phyloP scores from a whole-genome alignment of 805 yeast species.

The Schwanniomyces sp. region DNA sequence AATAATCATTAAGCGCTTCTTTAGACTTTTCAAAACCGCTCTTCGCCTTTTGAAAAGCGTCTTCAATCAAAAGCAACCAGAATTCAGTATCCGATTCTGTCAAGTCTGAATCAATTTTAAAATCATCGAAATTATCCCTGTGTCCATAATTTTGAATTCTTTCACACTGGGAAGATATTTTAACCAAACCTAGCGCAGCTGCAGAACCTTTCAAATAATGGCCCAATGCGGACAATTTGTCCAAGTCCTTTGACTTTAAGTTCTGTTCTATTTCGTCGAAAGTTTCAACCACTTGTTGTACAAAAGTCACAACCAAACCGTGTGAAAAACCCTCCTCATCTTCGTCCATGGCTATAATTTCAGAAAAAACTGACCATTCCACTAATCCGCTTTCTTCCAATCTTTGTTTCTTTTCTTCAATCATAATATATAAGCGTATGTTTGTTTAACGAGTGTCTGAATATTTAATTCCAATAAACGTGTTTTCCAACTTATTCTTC shows the following conservation, averaged over 20 bases:
- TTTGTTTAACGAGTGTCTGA: conserved; percentile 1
- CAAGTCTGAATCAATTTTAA: conserved; percentile 13
- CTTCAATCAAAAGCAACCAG: conserved; percentile 47
- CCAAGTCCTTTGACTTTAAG: conserved; percentile 48
- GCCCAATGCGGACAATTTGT: conserved; percentile 70
- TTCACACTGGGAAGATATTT: conserved; percentile 86
- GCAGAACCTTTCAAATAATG: conserved; percentile 96
- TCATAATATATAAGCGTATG: conserved; percentile 5
- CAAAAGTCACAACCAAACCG: conserved; percentile 76
- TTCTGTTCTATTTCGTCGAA: conserved; percentile 67
- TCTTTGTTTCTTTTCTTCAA: conserved; percentile 17
- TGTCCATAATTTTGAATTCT: conserved; percentile 89
- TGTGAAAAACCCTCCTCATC: conserved; percentile 90
- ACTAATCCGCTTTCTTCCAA: conserved; percentile 62
- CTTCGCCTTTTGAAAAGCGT: conserved; percentile 54
- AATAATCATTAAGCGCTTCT: conserved; percentile 51
- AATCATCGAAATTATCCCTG: conserved; percentile 40
- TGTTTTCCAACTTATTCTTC: not conserved
- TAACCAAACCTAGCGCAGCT: conserved; percentile 84
- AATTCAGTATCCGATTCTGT: conserved; percentile 26
- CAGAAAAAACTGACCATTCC: conserved; percentile 86
- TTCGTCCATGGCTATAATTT: conserved; percentile 92
- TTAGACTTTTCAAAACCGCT: conserved; percentile 52
- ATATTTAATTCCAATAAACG: not conserved
- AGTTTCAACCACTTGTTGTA: conserved; percentile 84